These are phyloP conservation scores for Rhododendron ferrugineum DNA, from an alignment of 148 eudicot genomes.

Conservation along the genomic window DNA sequence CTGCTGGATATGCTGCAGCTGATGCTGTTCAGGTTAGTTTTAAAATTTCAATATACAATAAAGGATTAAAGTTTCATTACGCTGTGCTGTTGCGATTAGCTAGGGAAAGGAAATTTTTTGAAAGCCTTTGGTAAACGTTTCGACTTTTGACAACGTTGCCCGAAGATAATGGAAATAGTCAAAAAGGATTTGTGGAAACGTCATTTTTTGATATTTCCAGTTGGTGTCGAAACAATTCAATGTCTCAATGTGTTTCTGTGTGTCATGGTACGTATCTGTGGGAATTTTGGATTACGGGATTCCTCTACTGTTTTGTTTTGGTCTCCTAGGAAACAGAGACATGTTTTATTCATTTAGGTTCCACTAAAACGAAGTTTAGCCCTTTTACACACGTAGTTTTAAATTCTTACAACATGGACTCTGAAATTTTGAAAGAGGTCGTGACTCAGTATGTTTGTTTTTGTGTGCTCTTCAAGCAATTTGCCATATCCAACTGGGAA, in stretches of 20 bases:
- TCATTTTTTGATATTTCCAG: neutral
- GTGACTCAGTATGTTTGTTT: neutral
- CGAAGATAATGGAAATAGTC: neutral
- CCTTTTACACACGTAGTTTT: neutral
- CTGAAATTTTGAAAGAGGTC: neutral
- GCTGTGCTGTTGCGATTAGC: neutral
- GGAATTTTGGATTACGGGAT: neutral
- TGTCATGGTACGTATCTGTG: neutral
- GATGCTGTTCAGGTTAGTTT: slow-evolving; percentile 71
- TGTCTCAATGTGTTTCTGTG: neutral
- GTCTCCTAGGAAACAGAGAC: neutral
- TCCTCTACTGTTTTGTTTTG: neutral
- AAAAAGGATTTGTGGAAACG: neutral
- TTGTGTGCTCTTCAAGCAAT: neutral
- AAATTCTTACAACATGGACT: neutral
- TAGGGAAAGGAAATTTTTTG: neutral
- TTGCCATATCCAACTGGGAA: neutral
- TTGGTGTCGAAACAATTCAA: neutral
- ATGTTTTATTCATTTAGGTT: neutral
- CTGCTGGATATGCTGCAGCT: slow-evolving; percentile 86
- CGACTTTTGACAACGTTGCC: neutral
- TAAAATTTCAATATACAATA: neutral
- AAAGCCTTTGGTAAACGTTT: neutral
- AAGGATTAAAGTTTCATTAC: neutral
- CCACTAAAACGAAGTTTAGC: neutral